These are phyloP conservation scores for Rosa lucieae DNA, from an alignment of 306 rosid genomes.

Conservation along the genomic window DNA sequence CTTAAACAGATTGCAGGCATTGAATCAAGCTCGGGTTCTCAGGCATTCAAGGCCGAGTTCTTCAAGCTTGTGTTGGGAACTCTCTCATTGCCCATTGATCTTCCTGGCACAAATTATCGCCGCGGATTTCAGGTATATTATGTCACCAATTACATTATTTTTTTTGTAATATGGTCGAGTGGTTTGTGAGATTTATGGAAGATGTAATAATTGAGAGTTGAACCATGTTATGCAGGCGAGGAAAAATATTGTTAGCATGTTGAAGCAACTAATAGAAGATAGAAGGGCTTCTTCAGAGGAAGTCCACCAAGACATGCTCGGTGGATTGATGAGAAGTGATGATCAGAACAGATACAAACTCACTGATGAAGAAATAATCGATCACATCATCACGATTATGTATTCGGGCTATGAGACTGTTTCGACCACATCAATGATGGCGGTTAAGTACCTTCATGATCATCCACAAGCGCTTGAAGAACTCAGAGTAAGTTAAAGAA, in stretches of 20 bases:
- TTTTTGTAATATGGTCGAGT: not conserved
- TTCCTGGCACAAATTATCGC: slow-evolving; percentile 86
- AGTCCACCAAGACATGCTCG: slow-evolving; percentile 69
- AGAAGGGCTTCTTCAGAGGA: slow-evolving; percentile 63
- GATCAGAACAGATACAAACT: slow-evolving; percentile 61
- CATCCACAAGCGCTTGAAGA: slow-evolving; percentile 83
- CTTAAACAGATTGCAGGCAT: slow-evolving; percentile 77
- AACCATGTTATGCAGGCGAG: slow-evolving; percentile 61
- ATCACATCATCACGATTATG: slow-evolving; percentile 69
- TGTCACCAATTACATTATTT: slow-evolving; percentile 1
- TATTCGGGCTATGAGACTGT: slow-evolving; percentile 98
- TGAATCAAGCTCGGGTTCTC: slow-evolving; percentile 46
- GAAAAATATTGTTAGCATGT: slow-evolving; percentile 61
- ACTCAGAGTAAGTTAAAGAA: slow-evolving; percentile 67
- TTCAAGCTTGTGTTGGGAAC: slow-evolving; percentile 90
- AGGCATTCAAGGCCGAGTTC: slow-evolving; percentile 69
- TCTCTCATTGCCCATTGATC: slow-evolving; percentile 80
- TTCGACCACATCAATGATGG: slow-evolving; percentile 99
- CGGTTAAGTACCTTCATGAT: slow-evolving; percentile 88
- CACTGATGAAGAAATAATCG: slow-evolving; percentile 80
- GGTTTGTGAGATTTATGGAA: not conserved
- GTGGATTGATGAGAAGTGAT: slow-evolving; percentile 56
- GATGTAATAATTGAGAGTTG: not conserved
- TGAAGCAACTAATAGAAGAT: slow-evolving; percentile 56
- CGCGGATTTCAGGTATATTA: slow-evolving; percentile 68